phyloP scores from a whole-genome alignment of 83 land plant genomes.

The Picea abies region DNA sequence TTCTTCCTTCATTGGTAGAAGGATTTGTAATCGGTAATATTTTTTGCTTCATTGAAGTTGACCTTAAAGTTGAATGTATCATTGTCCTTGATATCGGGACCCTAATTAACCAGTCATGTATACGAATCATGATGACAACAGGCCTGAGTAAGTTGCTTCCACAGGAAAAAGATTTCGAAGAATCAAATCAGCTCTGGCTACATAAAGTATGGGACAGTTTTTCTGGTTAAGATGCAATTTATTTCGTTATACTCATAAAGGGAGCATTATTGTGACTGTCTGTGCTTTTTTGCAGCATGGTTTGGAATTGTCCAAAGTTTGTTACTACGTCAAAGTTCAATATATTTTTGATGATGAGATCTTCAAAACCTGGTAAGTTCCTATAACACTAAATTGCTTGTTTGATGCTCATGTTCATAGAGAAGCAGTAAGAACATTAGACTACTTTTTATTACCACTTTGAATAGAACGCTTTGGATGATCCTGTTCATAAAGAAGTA shows the following conservation, averaged over 20 bases:
- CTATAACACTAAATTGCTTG: neutral
- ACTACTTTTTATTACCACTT: neutral
- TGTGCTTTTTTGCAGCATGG: conserved; percentile 8
- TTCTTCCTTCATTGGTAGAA: conserved; percentile 19
- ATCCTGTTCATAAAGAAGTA: no score
- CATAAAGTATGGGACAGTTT: conserved; percentile 13
- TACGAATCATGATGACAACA: neutral
- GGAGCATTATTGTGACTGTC: neutral
- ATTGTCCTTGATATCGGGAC: neutral
- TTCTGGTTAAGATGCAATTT: neutral
- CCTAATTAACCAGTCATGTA: neutral
- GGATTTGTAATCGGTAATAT: conserved; percentile 6
- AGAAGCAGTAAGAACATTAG: neutral
- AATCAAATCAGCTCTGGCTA: neutral
- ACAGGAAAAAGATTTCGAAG: conserved; percentile 12
- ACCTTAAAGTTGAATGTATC: neutral
- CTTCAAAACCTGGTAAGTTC: conserved; percentile 2
- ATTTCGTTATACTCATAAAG: neutral
- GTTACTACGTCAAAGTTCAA: conserved; percentile 18
- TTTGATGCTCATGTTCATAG: neutral
- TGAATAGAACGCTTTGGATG: neutral
- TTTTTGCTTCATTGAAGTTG: neutral
- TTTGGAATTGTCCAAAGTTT: conserved; percentile 6
- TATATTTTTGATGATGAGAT: conserved; percentile 6
- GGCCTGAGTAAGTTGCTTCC: conserved; percentile 12